A percentile compares a stretch with the other conserved stretches of the same genome.
These are phyloP conservation scores for Phycomyces nitens DNA, from an alignment of 192 early-diverging fungal genomes.

Conservation along the genomic window DNA sequence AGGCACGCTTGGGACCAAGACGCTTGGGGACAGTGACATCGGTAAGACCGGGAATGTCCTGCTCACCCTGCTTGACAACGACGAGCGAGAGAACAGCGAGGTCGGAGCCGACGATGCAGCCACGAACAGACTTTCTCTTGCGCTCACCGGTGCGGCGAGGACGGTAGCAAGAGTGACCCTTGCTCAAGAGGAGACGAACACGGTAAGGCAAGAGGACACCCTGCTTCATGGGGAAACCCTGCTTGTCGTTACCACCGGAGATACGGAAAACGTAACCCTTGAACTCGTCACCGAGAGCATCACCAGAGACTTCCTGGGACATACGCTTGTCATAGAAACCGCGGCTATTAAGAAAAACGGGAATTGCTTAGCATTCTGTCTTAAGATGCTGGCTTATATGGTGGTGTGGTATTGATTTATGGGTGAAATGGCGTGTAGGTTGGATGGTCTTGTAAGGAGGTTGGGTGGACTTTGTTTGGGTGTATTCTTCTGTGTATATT, in stretches of 20 bases:
- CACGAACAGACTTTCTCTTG: conserved; percentile 98
- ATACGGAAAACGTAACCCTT: conserved; percentile 99
- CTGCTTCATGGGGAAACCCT: conserved; percentile 99
- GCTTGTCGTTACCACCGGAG: conserved; percentile 99
- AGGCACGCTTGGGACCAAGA: conserved; percentile 97
- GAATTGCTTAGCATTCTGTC: too few species aligned
- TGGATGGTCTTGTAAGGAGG: too few species aligned
- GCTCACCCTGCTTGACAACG: conserved; percentile 96
- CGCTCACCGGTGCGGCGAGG: conserved; percentile 96
- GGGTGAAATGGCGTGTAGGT: too few species aligned
- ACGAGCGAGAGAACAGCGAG: conserved; percentile 91
- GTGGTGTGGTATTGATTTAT: too few species aligned
- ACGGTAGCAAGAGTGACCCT: conserved; percentile 99
- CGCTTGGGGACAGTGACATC: conserved; percentile 93
- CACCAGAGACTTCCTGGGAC: conserved; percentile 91
- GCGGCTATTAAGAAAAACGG: conserved; percentile 52
- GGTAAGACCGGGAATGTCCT: conserved; percentile 92
- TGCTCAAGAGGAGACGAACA: conserved; percentile 76
- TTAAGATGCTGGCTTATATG: too few species aligned
- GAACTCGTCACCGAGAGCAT: conserved; percentile 97
- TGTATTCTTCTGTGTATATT: too few species aligned
- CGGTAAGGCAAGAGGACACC: conserved; percentile 81
- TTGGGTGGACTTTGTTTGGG: too few species aligned
- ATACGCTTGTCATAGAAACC: conserved; percentile 99
- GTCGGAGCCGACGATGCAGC: conserved; percentile 96